Evolutionary conservation across 2,329 filamentous ascomycete species (phyloP), one percentile per base, ranked within the genome.

Genomic region (Venturia carpophila): DNA sequence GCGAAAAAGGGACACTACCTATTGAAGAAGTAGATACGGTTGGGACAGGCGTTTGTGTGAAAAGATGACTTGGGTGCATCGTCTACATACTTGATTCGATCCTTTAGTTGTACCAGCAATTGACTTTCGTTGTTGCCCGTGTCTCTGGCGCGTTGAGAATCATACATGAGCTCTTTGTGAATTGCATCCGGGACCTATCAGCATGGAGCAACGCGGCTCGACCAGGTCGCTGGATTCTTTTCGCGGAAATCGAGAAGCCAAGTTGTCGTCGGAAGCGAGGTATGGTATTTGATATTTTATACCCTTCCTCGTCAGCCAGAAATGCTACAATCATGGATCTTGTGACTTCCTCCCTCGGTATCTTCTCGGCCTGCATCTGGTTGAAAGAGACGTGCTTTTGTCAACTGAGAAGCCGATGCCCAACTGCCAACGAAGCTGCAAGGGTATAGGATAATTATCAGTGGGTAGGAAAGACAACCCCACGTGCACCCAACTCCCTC

Each of bases 371-470:
- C 15, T 41, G 15, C 3, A 11, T 41, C 9, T 41, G 2, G 9
- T 9, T 19, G 19, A n/a, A 5, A 19, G 21, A 47, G 43, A n/a
- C 43, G 43, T 27, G 21, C 45, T n/a, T 21, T 21, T 52, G 47
- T 5, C 21, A 21, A 27, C 24, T 52, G 47, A 52, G 1, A 52
- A 52, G 47, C 10, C 21, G 47, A 52, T 52, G 21, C 47, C 21
- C 5, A 47, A 3, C 27, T 27, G 15, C 47, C 52, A 58, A 37
- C 19, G 9, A 58, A n/a, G 52, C 52, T 24, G n/a, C 27, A n/a
- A 37, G 52, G 52, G 52, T 58, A 58, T 58, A 58, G 37, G 30
- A 58, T n/a, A n/a, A n/a, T 21, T 37, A 58, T 58, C 13, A 58
- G 21, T 37, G n/a, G 7, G 27, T 37, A 37, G 7, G 27, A 58